Base-by-base conservation (phyloP, 2,329 filamentous ascomycete genomes). In the Penicillium carneum region DNA sequence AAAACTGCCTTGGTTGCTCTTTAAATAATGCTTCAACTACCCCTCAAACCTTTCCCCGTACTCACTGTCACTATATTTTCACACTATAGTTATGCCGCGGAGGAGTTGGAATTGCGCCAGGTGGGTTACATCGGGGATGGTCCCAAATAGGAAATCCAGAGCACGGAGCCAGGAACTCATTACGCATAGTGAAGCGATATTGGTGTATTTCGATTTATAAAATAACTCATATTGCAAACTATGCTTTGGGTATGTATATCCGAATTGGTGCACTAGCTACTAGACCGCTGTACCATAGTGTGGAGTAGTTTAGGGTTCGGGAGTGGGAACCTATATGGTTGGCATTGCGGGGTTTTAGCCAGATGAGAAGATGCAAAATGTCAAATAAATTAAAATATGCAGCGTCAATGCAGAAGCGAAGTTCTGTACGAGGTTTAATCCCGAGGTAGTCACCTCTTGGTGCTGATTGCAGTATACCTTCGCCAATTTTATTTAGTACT, bases 271-370 rank as follows among this genome's bases (percentile, higher is more conserved):
- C 23, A 26, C 23, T 26, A 26, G 23, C 4, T 26, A 26, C 23
- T 26, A 26, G 23, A 26, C 23, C 23, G 23, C 23, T 26, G 23
- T 26, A 26, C 4, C 23, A 26, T 5, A 26, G 23, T 26, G 23
- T 26, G 23, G 23, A 26, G 23, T 31, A 9, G 7, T 31, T 53
- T 7, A 33, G 18, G n/a, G 10, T 47, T 59, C 41, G 56, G 56
- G 6, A 59, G 42, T 34, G 56, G 9, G 9, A 26, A 46, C 41
- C 48, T 41, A 47, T 41, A 48, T 50, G 52, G 33, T 51, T 57
- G 54, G 46, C 29, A 47, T 55, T 55, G 52, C 52, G 52, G 52
- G 52, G 52, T 47, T 29, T 16, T 2, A 34, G 46, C 9, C 33
- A 31, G 11, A 18, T 14, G 4, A 20, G 36, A 26, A n/a, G 1